Conservation (phyloP, 345 rosid species). For the Salix purpurea region DNA sequence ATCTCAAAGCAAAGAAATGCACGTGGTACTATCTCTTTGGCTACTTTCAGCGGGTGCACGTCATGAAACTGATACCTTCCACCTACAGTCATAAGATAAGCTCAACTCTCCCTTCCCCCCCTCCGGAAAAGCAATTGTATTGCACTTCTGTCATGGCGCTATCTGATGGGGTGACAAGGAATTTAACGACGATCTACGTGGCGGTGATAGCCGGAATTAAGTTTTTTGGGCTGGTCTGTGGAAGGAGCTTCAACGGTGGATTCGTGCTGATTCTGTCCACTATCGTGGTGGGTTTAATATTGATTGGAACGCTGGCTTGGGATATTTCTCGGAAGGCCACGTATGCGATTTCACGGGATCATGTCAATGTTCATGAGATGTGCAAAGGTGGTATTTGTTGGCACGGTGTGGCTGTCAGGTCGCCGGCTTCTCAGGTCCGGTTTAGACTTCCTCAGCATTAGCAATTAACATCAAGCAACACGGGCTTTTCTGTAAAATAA, state of each 20-base stretch:
- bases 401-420: constrained; percentile 95
- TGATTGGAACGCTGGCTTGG: constrained; percentile 78
- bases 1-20: background rate
- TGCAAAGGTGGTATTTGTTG: constrained; percentile 96
- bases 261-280: constrained; percentile 64
- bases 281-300: constrained; percentile 53
- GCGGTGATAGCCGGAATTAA: constrained; percentile 74
- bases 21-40: constrained; percentile 20
- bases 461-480: constrained; percentile 48
- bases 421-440: constrained; percentile 92
- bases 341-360: constrained; percentile 59
- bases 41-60: constrained; percentile 2
- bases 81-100: constrained; percentile 17
- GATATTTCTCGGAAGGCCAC: constrained; percentile 78
- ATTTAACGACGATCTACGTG: constrained; percentile 79
- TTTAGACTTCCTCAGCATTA: constrained; percentile 67
- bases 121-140: background rate
- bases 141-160: constrained; percentile 45
- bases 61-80: constrained; percentile 11
- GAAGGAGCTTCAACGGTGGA: constrained; percentile 61
- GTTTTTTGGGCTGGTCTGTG: constrained; percentile 51
- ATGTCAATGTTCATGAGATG: constrained; percentile 42
- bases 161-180: constrained; percentile 77
- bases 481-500: constrained; percentile 24
- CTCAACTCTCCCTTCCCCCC: background rate